phyloP scores from a whole-genome alignment of 2,329 filamentous ascomycete genomes.

The Orbilia javanica region DNA sequence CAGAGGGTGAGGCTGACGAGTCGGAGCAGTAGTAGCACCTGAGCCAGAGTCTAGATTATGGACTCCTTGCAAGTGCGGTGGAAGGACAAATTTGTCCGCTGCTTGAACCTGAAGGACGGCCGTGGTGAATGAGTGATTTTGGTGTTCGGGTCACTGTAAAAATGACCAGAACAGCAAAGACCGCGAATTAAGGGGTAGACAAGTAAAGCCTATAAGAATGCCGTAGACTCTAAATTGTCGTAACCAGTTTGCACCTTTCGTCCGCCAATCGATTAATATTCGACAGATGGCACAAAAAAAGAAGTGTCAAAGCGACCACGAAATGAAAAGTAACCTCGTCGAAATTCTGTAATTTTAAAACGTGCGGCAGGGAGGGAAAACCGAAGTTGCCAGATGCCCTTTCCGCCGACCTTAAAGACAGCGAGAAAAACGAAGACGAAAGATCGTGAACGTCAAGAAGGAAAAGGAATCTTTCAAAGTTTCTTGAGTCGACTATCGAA shows the following conservation, averaged over 20 bases:
- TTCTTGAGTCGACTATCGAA: conserved; percentile 58
- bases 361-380: conserved; percentile 27
- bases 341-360: conserved; percentile 29
- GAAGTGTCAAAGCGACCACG: conserved; percentile 16
- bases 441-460: conserved; percentile 57
- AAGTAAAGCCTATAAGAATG: conserved; percentile 59
- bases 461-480: conserved; percentile 50
- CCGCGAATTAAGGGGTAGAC: conserved; percentile 51
- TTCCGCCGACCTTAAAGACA: conserved; percentile 46
- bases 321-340: conserved; percentile 31
- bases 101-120: conserved; percentile 64
- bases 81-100: conserved; percentile 83
- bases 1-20: conserved; percentile 76
- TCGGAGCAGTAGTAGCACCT: conserved; percentile 69
- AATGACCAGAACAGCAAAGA: conserved; percentile 62
- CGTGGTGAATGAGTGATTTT: conserved; percentile 59
- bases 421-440: conserved; percentile 56
- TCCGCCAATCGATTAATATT: conserved; percentile 32
- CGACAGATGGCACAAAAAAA: conserved; percentile 27
- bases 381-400: conserved; percentile 17
- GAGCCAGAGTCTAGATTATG: conserved; percentile 79
- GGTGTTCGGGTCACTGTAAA: conserved; percentile 52
- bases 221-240: conserved; percentile 52
- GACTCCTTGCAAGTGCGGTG: conserved; percentile 89
- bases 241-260: conserved; percentile 16